Conservation (phyloP, 139 green algal genomes). For the Tetradesmus lagerheimii region DNA sequence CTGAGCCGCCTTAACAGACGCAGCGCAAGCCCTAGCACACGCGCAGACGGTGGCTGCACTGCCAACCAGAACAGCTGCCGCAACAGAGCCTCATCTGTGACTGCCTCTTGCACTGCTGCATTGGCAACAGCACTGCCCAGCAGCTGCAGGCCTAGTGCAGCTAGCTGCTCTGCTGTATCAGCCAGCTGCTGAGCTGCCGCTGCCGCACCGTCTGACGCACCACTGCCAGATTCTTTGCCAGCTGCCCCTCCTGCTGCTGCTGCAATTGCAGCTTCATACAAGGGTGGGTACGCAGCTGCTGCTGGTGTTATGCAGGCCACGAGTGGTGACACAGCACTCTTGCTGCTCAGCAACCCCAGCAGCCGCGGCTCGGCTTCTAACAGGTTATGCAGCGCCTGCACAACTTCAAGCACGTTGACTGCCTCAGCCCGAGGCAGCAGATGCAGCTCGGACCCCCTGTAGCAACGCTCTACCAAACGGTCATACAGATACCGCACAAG, state of each 20-base stretch:
- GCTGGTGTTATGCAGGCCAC: constrained; percentile 71
- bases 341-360: constrained; percentile 79
- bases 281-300: constrained; percentile 26
- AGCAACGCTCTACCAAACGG: constrained; percentile 39
- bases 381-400: constrained; percentile 54
- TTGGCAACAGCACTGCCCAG: constrained; percentile 71
- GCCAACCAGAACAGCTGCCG: constrained; percentile 73
- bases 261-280: constrained; percentile 5
- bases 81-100: constrained; percentile 66
- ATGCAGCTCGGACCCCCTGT: constrained; percentile 25
- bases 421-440: neutral
- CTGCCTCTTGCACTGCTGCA: constrained; percentile 73
- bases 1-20: constrained; percentile 74
- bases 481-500: constrained; percentile 53
- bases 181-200: constrained; percentile 12
- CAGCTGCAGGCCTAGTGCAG: constrained; percentile 65
- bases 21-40: constrained; percentile 64
- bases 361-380: constrained; percentile 76
- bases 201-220: neutral
- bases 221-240: neutral
- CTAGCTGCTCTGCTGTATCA: constrained; percentile 47
- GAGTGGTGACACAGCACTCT: constrained; percentile 79
- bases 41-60: constrained; percentile 63
- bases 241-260: neutral
- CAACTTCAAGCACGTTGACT: constrained; percentile 26